Evolutionary conservation across 371 early-diverging fungal genomes (phyloP).

Genomic region (Mortierella polycephala): DNA sequence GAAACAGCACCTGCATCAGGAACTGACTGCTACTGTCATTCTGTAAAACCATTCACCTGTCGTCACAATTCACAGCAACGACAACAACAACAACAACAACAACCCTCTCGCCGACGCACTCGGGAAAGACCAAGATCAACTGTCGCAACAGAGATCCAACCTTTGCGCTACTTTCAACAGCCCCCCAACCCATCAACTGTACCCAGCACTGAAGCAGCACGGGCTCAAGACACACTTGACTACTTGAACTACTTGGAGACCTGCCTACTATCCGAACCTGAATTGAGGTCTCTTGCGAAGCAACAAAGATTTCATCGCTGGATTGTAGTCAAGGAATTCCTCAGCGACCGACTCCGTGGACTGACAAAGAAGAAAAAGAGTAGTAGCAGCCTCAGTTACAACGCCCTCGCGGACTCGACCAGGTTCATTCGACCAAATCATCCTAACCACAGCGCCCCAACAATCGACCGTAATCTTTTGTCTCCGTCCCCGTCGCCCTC

Average conservation of each 20-base stretch:
- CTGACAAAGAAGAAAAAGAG: constrained; percentile 1
- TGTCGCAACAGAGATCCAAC: constrained; percentile 7
- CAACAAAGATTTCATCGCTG: constrained; percentile 21
- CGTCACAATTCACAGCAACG: neutral
- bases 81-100: neutral
- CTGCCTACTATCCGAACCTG: constrained; percentile 19
- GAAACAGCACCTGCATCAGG: too few species aligned
- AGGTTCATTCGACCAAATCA: neutral
- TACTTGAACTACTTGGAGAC: constrained; percentile 38
- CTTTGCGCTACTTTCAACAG: constrained; percentile 7
- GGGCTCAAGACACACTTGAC: constrained; percentile 25
- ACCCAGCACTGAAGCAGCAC: neutral
- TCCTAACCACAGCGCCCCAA: constrained; percentile 18
- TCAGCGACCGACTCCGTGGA: constrained; percentile 20
- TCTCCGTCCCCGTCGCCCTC: constrained; percentile 37
- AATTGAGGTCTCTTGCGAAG: constrained; percentile 14
- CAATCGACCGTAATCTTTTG: constrained; percentile 8
- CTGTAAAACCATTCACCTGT: too few species aligned
- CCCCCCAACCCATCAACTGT: neutral
- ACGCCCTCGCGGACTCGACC: neutral
- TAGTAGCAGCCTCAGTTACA: neutral
- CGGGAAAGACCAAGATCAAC: neutral
- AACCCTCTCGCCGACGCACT: neutral
- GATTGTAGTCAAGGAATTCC: constrained; percentile 33
- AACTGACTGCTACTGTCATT: too few species aligned